Base-by-base conservation (phyloP, 257 asterid genomes). In the Petunia axillaris region DNA sequence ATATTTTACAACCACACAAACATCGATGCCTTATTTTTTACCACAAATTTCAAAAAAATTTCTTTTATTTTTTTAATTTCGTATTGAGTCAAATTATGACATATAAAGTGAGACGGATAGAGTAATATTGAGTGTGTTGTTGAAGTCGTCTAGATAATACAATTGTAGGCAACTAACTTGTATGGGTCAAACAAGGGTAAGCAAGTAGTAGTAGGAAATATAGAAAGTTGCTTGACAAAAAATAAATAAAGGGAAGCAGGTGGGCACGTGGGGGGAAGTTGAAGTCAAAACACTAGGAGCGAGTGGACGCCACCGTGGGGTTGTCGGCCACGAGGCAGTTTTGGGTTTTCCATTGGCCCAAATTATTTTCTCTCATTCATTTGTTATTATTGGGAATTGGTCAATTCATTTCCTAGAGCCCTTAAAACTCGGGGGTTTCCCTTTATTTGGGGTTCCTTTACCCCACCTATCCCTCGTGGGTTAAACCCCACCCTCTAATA, bases 281-380 rank as follows among this genome's bases (percentile, higher is more conserved):
- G 53, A 66, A 54, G 79, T 75, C 39, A 54, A 58, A 15, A 39
- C 38, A 75, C 40, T 10, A 25, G 11, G 44, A 62, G 40, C 5
- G n/a, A 64, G 9, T 50, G 36, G 14, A 36, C 11, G 8, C 52
- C 79, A 75, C 79, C 79, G 13, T 35, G 46, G 25, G 38, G 79
- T 75, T 75, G 79, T 75, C 79, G 65, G 52, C 79, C 79, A 75
- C 64, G 41, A 75, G 48, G 48, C 25, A 35, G 37, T 70, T n/a
- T 25, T 58, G 25, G 25, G 25, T 13, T 3, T 8, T 70, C 1
- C 3, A 5, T 74, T 43, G 60, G 60, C 14, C 5, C 8, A 16
- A 9, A 43, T 68, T 43, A 40, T 14, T 1, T 25, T 60, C 13
- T 3, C 15, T 8, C 43, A 35, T 62, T 60, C 9, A 9, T 65